Percentiles rank a stretch among this genome's conserved stretches.
Conservation (phyloP, 768 basidiomycete species). For the Mycena metata region DNA sequence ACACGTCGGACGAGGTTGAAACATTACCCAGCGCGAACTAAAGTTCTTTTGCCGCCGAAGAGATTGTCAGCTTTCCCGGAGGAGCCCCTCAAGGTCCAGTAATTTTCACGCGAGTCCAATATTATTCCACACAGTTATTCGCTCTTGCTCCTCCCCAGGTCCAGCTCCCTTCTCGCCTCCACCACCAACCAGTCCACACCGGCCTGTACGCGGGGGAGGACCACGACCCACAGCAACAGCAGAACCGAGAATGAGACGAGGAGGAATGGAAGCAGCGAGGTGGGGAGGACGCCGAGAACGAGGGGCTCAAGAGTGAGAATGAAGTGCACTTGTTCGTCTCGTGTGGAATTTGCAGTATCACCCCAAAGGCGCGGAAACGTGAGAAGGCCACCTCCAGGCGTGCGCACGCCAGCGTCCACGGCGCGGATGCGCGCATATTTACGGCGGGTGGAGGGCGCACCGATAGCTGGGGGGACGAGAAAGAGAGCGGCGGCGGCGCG, state of each 20-base stretch:
- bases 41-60: too few species aligned
- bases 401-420: constrained; percentile 33
- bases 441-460: constrained; percentile 2
- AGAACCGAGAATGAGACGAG: constrained; percentile 3
- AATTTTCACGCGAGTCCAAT: too few species aligned
- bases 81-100: too few species aligned
- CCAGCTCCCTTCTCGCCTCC: constrained; percentile 24
- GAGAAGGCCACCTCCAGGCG: constrained; percentile 5
- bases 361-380: not conserved
- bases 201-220: constrained; percentile 2
- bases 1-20: too few species aligned
- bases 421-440: constrained; percentile 39
- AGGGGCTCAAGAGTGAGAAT: constrained; percentile 33
- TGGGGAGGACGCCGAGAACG: constrained; percentile 31
- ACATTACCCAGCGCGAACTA: too few species aligned
- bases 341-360: not conserved
- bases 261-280: constrained; percentile 24
- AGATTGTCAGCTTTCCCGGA: too few species aligned
- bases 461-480: constrained; percentile 4
- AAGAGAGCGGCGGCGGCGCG: constrained; percentile 31
- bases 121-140: not conserved
- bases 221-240: not conserved
- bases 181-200: constrained; percentile 14
- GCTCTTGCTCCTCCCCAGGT: not conserved
- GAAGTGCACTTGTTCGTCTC: not conserved